Evolutionary conservation across 2,329 filamentous ascomycete genomes (phyloP), one percentile per base, ranked within the genome.

Genomic region (Leptographium procerum): DNA sequence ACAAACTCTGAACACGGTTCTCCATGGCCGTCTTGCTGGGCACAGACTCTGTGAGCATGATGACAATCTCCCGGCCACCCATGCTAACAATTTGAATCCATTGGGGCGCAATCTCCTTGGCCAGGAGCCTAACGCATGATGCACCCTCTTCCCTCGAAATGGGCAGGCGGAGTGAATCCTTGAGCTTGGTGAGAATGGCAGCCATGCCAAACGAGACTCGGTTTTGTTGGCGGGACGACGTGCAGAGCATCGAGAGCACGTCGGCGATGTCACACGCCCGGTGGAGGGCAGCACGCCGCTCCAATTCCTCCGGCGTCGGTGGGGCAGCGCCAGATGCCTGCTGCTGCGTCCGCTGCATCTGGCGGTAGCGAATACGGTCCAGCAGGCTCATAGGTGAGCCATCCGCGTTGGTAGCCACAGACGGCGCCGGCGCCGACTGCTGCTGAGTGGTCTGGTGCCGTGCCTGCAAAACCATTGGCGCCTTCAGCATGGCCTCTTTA

Each of bases 321-420:
- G 78, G 75, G 0, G 77, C 79, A 0, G 69, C 56, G 61, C 72
- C 63, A 67, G 70, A 62, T 64, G 77, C 61, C 64, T 76, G 67
- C 61, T 73, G 66, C 68, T 80, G 68, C 10, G 60, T 31, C 1
- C 63, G 61, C 68, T 80, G 75, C 64, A 78, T 70, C 64, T 88
- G 82, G 73, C 92, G 92, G 57, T 80, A 77, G 62, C 87, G 85
- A 62, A 95, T 81, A 54, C 88, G 85, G 69, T 91, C 88, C 59
- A 94, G 77, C 28, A 95, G 81, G 57, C 82, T 83, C 74, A 87
- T 84, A 72, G 84, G 57, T 1, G 53, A 7, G 2, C 40, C 45
- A 6, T 52, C 28, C 9, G 28, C 5, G 13, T 31, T 48, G n/a
- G 26, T 9, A 4, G 57, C 28, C 22, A 47, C 57, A 5, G 51